Percentiles rank a stretch among this genome's conserved stretches.
These are phyloP conservation scores for Leishmania martiniquensis DNA, from an alignment of 208 protist species.

Conservation along the genomic window DNA sequence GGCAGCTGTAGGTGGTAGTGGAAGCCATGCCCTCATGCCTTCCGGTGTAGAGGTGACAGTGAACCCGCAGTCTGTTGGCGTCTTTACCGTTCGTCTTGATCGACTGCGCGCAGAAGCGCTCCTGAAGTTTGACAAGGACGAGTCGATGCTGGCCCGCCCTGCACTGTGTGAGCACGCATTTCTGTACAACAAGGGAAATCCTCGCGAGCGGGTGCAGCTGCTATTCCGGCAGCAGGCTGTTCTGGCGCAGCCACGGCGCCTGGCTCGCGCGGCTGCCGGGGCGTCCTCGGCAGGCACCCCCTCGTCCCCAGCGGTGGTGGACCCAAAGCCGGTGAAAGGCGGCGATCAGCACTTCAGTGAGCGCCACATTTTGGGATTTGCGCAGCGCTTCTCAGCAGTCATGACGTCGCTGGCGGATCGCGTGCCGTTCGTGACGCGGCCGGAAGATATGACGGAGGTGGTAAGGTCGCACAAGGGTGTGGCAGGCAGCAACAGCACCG, in stretches of 20 bases:
- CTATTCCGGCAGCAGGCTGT: slow-evolving; percentile 41
- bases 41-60: slow-evolving; percentile 35
- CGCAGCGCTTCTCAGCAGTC: slow-evolving; percentile 59
- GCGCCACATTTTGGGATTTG: slow-evolving; percentile 69
- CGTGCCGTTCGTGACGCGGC: slow-evolving; percentile 17
- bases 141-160: slow-evolving; percentile 33
- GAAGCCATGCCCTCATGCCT: neutral
- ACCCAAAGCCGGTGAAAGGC: slow-evolving; percentile 51
- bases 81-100: slow-evolving; percentile 75
- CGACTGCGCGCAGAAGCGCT: slow-evolving; percentile 59
- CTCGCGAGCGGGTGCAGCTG: slow-evolving; percentile 62
- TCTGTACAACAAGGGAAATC: slow-evolving; percentile 73
- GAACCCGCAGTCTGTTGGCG: slow-evolving; percentile 34
- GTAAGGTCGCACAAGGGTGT: neutral
- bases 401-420: slow-evolving; percentile 55
- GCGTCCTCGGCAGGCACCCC: slow-evolving; percentile 7
- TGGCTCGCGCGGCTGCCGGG: neutral
- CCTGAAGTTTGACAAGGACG: slow-evolving; percentile 67
- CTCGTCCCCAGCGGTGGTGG: slow-evolving; percentile 11
- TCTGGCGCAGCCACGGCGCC: slow-evolving; percentile 13
- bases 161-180: slow-evolving; percentile 71
- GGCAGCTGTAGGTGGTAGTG: neutral
- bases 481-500: slow-evolving; percentile 6
- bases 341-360: slow-evolving; percentile 68
- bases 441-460: slow-evolving; percentile 2